Conservation (phyloP, 495 filamentous ascomycete genomes). For the Parathielavia appendiculata region DNA sequence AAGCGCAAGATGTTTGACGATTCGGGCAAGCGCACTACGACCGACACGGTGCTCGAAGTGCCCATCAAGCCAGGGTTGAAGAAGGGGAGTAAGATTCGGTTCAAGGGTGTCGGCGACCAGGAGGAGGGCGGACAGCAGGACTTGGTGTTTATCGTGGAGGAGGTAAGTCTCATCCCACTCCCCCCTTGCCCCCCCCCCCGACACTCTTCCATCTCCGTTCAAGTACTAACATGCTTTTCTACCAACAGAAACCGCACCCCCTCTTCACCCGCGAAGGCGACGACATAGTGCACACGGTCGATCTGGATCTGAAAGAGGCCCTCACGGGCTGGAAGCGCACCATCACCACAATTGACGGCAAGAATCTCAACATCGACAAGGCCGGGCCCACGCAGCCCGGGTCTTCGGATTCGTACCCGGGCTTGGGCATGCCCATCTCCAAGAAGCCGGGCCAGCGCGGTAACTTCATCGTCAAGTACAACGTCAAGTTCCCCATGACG, state of each 20-base stretch:
- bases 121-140: conserved; percentile 97
- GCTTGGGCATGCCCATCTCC: conserved; percentile 83
- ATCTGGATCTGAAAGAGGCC: conserved; percentile 91
- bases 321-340: conserved; percentile 89
- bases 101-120: conserved; percentile 90
- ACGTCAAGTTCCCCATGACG: conserved; percentile 80
- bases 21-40: conserved; percentile 73
- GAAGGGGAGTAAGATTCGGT: conserved; percentile 96
- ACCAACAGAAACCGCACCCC: conserved; percentile 69
- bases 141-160: conserved; percentile 85
- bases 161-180: conserved; percentile 56
- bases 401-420: conserved; percentile 72
- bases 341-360: conserved; percentile 89
- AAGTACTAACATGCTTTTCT: background rate
- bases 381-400: conserved; percentile 80
- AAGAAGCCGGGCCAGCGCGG: conserved; percentile 81
- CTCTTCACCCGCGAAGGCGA: conserved; percentile 81
- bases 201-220: background rate
- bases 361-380: conserved; percentile 68
- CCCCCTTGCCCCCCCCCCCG: background rate
- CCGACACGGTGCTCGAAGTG: conserved; percentile 87
- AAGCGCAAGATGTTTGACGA: conserved; percentile 92
- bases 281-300: conserved; percentile 69
- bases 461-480: conserved; percentile 82
- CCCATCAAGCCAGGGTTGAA: conserved; percentile 92